Evolutionary conservation across 2,329 filamentous ascomycete species (phyloP).

Genomic region (Didymella arachidicola): DNA sequence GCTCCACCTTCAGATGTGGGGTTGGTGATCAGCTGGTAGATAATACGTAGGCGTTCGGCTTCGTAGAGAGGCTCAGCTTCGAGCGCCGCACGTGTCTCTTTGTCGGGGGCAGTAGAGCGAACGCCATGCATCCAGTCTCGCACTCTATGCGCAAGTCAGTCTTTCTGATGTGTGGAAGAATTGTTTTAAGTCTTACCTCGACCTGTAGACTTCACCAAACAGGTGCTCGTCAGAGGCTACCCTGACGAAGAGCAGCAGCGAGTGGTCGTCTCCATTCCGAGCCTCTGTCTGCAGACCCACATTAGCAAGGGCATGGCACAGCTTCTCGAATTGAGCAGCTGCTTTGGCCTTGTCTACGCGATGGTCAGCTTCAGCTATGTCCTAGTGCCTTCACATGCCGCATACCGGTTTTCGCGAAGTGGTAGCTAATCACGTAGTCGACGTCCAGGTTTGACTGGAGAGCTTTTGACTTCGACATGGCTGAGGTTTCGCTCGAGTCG

Average conservation of each 20-base stretch:
- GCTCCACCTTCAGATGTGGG: slow-evolving; percentile 57
- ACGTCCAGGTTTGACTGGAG: slow-evolving; percentile 70
- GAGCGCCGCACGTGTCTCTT: slow-evolving; percentile 73
- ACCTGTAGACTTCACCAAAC: slow-evolving; percentile 81
- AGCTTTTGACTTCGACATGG: slow-evolving; percentile 51
- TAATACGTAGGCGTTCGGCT: slow-evolving; percentile 84
- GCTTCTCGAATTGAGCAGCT: slow-evolving; percentile 76
- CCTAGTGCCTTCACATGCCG: slow-evolving; percentile 5
- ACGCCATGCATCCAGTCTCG: slow-evolving; percentile 95
- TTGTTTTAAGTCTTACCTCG: slow-evolving; percentile 60
- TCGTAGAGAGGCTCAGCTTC: slow-evolving; percentile 80
- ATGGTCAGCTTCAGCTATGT: slow-evolving; percentile 23
- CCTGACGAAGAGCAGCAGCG: slow-evolving; percentile 83
- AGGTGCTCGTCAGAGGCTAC: slow-evolving; percentile 79
- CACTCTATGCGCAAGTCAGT: slow-evolving; percentile 62
- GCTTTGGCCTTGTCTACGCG: slow-evolving; percentile 71
- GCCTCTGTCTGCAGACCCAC: slow-evolving; percentile 91
- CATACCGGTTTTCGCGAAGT: slow-evolving; percentile 72
- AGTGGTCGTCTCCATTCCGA: slow-evolving; percentile 76
- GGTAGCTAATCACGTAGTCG: slow-evolving; percentile 87
- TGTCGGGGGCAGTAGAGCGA: slow-evolving; percentile 76
- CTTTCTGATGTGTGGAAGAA: background rate
- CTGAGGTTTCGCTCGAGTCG: slow-evolving; percentile 29
- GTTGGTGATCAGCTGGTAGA: slow-evolving; percentile 76
- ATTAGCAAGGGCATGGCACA: slow-evolving; percentile 75